Conservation (phyloP, 768 basidiomycete species). For the Rhodotorula paludigena region DNA sequence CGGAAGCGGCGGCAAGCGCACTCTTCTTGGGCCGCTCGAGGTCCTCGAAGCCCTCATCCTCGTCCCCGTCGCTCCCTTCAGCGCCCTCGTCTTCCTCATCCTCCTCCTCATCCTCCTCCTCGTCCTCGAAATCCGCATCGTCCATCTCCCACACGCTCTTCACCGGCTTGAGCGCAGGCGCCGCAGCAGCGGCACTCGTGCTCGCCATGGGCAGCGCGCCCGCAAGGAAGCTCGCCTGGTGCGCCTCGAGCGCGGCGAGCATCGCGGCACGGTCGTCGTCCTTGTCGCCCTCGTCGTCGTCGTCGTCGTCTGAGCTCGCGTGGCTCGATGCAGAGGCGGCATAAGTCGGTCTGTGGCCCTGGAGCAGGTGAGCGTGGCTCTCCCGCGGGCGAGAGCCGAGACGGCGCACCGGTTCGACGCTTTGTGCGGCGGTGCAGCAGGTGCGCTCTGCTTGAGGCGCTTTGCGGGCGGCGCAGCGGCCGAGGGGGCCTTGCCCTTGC, state of each 20-base stretch:
- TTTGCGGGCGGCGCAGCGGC: too few relatives aligned
- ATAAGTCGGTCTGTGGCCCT: not conserved
- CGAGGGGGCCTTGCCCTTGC: not conserved
- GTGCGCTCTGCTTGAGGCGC: too few relatives aligned
- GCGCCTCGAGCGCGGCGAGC: slow-evolving; percentile 21
- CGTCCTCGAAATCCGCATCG: slow-evolving; percentile 12
- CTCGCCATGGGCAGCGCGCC: not conserved
- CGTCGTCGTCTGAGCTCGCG: not conserved
- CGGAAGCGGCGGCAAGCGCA: not conserved
- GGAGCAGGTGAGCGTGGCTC: not conserved
- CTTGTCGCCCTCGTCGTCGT: not conserved
- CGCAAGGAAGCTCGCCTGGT: slow-evolving; percentile 14
- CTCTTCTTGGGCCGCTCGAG: not conserved
- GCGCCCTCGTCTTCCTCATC: slow-evolving; percentile 3
- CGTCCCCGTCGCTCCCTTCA: not conserved
- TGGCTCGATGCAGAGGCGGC: not conserved
- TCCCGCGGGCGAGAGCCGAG: not conserved
- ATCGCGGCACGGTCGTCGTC: slow-evolving; percentile 2
- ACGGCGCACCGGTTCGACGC: not conserved
- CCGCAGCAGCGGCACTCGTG: not conserved
- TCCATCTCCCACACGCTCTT: slow-evolving; percentile 39
- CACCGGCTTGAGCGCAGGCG: not conserved
- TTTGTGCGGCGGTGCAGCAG: not conserved
- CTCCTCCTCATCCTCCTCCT: not conserved
- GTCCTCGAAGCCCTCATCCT: not conserved